Base-by-base conservation (phyloP, 129 eudicot species). In the Tagetes erecta region DNA sequence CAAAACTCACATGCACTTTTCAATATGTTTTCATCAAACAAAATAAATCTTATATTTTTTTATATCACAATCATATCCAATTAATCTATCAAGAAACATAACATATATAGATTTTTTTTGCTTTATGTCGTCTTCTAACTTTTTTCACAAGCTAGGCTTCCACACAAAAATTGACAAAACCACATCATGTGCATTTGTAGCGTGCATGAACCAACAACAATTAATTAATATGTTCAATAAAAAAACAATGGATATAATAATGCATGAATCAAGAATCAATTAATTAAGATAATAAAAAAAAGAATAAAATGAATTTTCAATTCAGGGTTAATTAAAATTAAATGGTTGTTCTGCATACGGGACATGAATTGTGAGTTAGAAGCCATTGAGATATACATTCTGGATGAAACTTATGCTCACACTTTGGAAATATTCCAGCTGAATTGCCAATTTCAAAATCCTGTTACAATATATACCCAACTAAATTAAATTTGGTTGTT, bases 371-470 rank as follows among this genome's bases (percentile, higher is more conserved):
- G 46, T 70, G 81, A 64, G 71, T 12, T 69, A 3, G 64, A 59
- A 78, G 81, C 81, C 81, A 78, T 12, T 78, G 81, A 4, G 81
- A 70, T 69, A 78, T 78, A 55, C 81, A 78, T 70, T 78, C 64
- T 2, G 76, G 76, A 70, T 78, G 81, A 78, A 78, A 78, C 65
- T 70, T 78, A 76, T 78, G 81, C 38, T 78, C 76, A 47, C 81
- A 78, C 46, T 60, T 60, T 8, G 81, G 76, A 70, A 70, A 78
- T 30, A 78, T 60, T 47, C 76, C 81, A 60, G 76, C 81, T 59
- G 81, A 40, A 78, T 78, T 52, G 33, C 69, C 81, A 78, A 60
- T 56, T 41, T 59, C 64, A 69, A 78, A 78, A 60, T 78, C 81
- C 81, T 78, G 76, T 78, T 75, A 64, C 50, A 64, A 47, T 63